phyloP scores from a whole-genome alignment of 2,329 filamentous ascomycete species.

The Nannizziopsis barbatae region DNA sequence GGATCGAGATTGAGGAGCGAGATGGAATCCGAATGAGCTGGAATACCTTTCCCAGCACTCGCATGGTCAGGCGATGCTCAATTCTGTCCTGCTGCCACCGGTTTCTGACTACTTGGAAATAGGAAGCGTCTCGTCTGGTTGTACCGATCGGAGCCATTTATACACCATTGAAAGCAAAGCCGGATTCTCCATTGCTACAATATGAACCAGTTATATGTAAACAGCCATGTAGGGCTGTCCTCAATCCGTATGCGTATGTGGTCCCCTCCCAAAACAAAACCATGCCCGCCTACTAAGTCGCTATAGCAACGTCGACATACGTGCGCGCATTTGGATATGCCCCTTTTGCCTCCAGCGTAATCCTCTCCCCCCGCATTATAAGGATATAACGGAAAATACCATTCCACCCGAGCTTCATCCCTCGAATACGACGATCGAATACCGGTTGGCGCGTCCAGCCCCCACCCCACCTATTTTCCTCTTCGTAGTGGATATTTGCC shows the following conservation, averaged over 20 bases:
- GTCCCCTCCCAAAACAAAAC: background rate
- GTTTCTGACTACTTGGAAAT: slow-evolving; percentile 8
- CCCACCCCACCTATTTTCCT: slow-evolving; percentile 56
- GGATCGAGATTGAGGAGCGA: slow-evolving; percentile 90
- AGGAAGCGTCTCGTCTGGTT: slow-evolving; percentile 90
- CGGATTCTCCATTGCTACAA: slow-evolving; percentile 66
- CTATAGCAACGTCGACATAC: slow-evolving; percentile 51
- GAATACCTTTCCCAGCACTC: slow-evolving; percentile 97
- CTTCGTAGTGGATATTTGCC: slow-evolving; percentile 58
- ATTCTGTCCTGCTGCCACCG: background rate
- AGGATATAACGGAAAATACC: slow-evolving; percentile 55
- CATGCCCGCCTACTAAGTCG: slow-evolving; percentile 1
- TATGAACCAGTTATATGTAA: slow-evolving; percentile 98
- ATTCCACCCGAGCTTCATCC: slow-evolving; percentile 57
- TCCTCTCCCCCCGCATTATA: slow-evolving; percentile 55
- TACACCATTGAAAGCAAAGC: slow-evolving; percentile 90
- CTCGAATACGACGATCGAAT: slow-evolving; percentile 55
- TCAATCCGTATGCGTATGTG: slow-evolving; percentile 90
- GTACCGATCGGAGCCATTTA: slow-evolving; percentile 94
- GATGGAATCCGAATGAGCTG: slow-evolving; percentile 94
- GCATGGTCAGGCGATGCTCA: slow-evolving; percentile 58
- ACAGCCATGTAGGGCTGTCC: slow-evolving; percentile 81
- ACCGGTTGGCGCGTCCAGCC: slow-evolving; percentile 51
- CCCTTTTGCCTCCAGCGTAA: slow-evolving; percentile 58
- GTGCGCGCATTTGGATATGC: slow-evolving; percentile 57